Evolutionary conservation across 2,329 filamentous ascomycete genomes (phyloP).

Genomic region (Massarina eburnea): DNA sequence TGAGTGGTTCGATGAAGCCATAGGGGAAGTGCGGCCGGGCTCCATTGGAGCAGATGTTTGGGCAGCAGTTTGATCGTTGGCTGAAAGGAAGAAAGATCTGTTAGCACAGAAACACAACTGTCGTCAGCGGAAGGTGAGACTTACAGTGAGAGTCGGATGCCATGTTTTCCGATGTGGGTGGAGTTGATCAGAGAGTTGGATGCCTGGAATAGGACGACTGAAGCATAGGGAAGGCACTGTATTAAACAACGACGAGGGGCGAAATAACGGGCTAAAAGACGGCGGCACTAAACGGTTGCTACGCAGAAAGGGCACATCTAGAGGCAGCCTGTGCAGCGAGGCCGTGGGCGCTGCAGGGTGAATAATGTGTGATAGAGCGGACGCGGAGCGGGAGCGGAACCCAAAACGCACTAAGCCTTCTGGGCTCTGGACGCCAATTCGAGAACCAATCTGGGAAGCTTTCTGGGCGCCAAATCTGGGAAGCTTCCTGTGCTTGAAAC

Average conservation of each 20-base stretch:
- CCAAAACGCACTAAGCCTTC: conserved; percentile 34
- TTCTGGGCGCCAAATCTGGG: not conserved
- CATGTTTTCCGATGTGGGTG: conserved; percentile 30
- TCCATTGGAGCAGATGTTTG: conserved; percentile 32
- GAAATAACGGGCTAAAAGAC: conserved; percentile 12
- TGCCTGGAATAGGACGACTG: conserved; percentile 25
- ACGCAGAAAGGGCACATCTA: conserved; percentile 11
- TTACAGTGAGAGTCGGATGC: conserved; percentile 34
- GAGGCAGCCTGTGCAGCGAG: conserved; percentile 1
- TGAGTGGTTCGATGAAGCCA: conserved; percentile 24
- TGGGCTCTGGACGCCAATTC: conserved; percentile 1
- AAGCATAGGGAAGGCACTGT: conserved; percentile 27
- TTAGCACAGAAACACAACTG: conserved; percentile 23
- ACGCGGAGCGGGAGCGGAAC: conserved; percentile 21
- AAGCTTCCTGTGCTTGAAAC: not conserved
- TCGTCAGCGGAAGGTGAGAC: conserved; percentile 23
- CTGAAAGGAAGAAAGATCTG: conserved; percentile 26
- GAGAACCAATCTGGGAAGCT: conserved; percentile 3
- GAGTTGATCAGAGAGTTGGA: conserved; percentile 24
- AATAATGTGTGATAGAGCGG: conserved; percentile 12
- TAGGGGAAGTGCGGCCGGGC: conserved; percentile 20
- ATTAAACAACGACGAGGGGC: conserved; percentile 35
- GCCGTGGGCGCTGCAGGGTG: conserved; percentile 12
- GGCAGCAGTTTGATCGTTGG: conserved; percentile 28
- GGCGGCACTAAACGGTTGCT: conserved; percentile 9